Percentiles rank a stretch among this genome's conserved stretches.
phyloP scores from a whole-genome alignment of 257 asterid species.

The Verbascum thapsus region DNA sequence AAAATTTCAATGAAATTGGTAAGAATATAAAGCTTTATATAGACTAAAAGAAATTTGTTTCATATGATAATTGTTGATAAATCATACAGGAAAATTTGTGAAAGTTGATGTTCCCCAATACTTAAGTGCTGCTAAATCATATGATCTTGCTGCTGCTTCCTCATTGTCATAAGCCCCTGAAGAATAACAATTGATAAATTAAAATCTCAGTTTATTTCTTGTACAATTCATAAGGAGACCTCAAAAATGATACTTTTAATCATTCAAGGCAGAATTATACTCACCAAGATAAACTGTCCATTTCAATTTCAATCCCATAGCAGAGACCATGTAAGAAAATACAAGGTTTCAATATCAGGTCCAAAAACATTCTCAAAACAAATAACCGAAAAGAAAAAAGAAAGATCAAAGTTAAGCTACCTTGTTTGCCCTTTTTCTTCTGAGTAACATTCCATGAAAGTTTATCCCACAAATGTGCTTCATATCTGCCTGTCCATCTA shows the following conservation, averaged over 20 bases:
- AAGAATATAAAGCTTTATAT: constrained; percentile 1
- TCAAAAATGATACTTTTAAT: too few species aligned
- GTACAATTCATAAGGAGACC: background rate
- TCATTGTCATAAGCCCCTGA: constrained; percentile 59
- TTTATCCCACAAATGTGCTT: constrained; percentile 64
- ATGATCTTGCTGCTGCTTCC: constrained; percentile 64
- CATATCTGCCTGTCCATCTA: constrained; percentile 57
- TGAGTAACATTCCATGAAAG: constrained; percentile 56
- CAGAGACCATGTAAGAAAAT: constrained; percentile 28
- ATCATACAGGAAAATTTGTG: constrained; percentile 56
- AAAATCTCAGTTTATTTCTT: constrained; percentile 1
- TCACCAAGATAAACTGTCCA: constrained; percentile 62
- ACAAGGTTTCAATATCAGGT: constrained; percentile 29
- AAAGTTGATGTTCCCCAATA: constrained; percentile 59
- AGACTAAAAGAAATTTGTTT: background rate
- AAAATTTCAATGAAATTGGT: background rate
- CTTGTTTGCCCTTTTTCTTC: constrained; percentile 62
- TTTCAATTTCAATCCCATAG: constrained; percentile 20
- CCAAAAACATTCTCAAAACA: background rate
- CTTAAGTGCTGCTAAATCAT: constrained; percentile 59
- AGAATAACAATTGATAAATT: background rate
- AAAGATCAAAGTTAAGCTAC: constrained; percentile 23
- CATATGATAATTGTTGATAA: constrained; percentile 2
- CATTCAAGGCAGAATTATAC: constrained; percentile 10
- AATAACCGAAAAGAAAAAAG: background rate